Evolutionary conservation across 306 rosid species (phyloP), one percentile per base, ranked within the genome.

Genomic region (Cucumis sativus): DNA sequence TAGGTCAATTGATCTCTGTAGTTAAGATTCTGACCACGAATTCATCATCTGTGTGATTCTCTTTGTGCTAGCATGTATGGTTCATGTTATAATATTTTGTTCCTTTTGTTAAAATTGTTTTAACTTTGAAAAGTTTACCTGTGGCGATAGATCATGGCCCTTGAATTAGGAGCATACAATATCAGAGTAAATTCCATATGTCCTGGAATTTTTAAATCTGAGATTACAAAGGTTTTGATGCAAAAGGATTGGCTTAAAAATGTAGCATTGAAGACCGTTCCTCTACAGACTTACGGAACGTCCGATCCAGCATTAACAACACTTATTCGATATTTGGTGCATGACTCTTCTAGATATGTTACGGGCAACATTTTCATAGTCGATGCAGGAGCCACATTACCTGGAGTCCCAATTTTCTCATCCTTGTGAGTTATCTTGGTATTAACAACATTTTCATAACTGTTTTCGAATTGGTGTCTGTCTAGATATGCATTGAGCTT

Each of bases 151-250:
- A 83, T 81, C 7, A 88, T 93, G 98, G 96, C 96, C 59, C 0
- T 89, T 79, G 97, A 93, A 84, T 56, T 93, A 79, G 97, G 98
- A n/a, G 81, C 0, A 17, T 57, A 89, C 76, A 89, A 89, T 69
- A 89, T 93, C 45, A 93, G 89, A 86, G 97, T 93, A 79, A 93
- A 93, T 59, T 84, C 91, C 17, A 89, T 89, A 83, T 83, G 88
- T 4, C 95, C 97, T 0, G 95, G 95, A 51, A 82, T 93, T 18
- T 93, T 91, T 80, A 91, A 77, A 82, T 93, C 95, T 7, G 96
- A 91, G 86, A 91, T 93, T 28, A 91, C 93, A 1, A 84, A 87
- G 39, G 79, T 16, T 6, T 86, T 91, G 11, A 82, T 89, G 89
- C 16, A 91, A 54, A 88, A 88, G 77, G 84, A 87, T 75, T 93